Percentiles rank a stretch among this genome's conserved stretches.
These are phyloP conservation scores for Myxozyma lipomycoides DNA, from an alignment of 805 yeast species.

Conservation along the genomic window DNA sequence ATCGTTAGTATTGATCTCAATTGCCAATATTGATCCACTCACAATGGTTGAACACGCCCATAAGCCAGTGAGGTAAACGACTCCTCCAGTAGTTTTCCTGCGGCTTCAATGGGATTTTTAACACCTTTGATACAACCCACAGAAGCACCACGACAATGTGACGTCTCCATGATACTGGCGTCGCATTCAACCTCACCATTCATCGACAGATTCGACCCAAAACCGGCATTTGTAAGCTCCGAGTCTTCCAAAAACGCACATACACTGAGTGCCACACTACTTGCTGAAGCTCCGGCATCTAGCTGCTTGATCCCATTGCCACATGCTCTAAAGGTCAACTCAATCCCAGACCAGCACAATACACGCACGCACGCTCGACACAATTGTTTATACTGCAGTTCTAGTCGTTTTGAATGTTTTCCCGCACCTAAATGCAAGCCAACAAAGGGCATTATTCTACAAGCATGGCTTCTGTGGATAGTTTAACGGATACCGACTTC, in stretches of 20 bases:
- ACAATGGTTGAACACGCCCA: conserved; percentile 28
- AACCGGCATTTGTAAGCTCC: conserved; percentile 41
- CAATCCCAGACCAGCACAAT: background rate
- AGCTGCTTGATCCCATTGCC: conserved; percentile 29
- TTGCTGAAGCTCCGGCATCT: conserved; percentile 15
- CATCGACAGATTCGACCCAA: conserved; percentile 39
- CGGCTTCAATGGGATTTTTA: conserved; percentile 34
- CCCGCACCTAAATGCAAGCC: conserved; percentile 39
- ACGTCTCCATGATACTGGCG: conserved; percentile 37
- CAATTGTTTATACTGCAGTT: conserved; percentile 18
- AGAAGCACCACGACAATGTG: conserved; percentile 26
- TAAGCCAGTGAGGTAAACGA: conserved; percentile 13
- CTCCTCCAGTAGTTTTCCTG: conserved; percentile 28
- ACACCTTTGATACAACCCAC: conserved; percentile 38
- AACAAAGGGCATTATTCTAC: conserved; percentile 24
- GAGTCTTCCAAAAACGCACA: conserved; percentile 38
- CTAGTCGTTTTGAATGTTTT: conserved; percentile 27
- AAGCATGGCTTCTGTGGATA: no score
- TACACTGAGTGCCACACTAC: conserved; percentile 30
- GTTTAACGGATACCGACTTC: no score
- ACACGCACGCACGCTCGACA: conserved; percentile 11
- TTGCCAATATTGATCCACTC: conserved; percentile 3
- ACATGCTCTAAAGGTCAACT: conserved; percentile 23
- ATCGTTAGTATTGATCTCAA: conserved; percentile 13
- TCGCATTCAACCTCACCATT: conserved; percentile 41